phyloP scores from a whole-genome alignment of 345 rosid species.

The Euphorbia peplus region DNA sequence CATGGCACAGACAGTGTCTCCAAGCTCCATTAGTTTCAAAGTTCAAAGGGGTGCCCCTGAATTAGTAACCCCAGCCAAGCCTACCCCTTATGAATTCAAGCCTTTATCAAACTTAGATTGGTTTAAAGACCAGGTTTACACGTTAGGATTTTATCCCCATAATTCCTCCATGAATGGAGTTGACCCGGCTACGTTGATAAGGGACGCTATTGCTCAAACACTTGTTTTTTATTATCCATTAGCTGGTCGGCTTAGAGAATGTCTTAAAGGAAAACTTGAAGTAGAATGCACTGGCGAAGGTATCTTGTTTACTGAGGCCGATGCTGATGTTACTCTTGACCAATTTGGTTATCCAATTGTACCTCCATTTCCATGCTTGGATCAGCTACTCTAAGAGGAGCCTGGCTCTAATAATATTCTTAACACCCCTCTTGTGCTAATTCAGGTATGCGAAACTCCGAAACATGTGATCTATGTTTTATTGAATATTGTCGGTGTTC shows the following conservation, averaged over 20 bases:
- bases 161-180: slow-evolving; percentile 1
- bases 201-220: background rate
- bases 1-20: background rate
- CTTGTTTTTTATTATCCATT: slow-evolving; percentile 6
- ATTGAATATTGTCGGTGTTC: background rate
- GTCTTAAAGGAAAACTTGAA: slow-evolving; percentile 12
- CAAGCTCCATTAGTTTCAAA: background rate
- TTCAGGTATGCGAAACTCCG: slow-evolving; percentile 7
- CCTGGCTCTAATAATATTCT: slow-evolving; percentile 20
- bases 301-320: slow-evolving; percentile 22
- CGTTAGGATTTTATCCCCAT: background rate
- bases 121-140: background rate
- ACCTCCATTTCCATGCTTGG: slow-evolving; percentile 24
- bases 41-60: background rate
- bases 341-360: slow-evolving; percentile 15
- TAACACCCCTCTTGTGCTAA: slow-evolving; percentile 16
- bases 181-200: background rate
- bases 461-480: background rate
- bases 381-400: slow-evolving; percentile 23
- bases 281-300: slow-evolving; percentile 29
- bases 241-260: slow-evolving; percentile 5
- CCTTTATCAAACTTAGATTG: background rate
- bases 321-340: slow-evolving; percentile 13
- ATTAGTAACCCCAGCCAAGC: background rate
- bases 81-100: slow-evolving; percentile 8